Evolutionary conservation across 805 yeast species (phyloP), one percentile per base, ranked within the genome.

Genomic region (Candida rishiriensis): DNA sequence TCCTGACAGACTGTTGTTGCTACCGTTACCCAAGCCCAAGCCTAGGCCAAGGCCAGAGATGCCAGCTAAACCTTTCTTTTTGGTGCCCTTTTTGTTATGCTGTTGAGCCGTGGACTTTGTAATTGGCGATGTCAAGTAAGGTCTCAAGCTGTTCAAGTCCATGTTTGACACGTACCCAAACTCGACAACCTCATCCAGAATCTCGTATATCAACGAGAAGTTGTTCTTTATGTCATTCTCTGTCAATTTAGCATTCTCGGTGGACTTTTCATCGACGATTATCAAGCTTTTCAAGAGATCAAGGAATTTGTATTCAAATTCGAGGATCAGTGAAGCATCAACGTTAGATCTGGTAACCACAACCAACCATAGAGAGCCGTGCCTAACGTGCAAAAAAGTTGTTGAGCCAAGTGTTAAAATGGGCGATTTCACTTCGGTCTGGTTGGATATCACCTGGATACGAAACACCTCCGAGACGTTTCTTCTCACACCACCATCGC

Each of bases 321-420:
- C 97, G 58, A 89, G 78, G 1, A 90, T 77, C 3, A 80, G 63
- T 1, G 89, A 78, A 30, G 90, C 89, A 60, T 91, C 97, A 32
- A 83, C 87, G 59, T 91, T 93, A 36, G 88, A 83, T 49, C 97
- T 75, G 1, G 95, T 79, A n/a, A 90, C 89, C 0, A 90, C 95
- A 10, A 90, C 95, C 9, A 88, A 55, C 85, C 95, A 93, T 13
- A 91, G 54, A 40, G 73, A 69, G 12, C 72, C 72, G 28, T 75
- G 70, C 51, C 78, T 78, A 39, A 87, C 81, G 57, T 88, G 90
- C 42, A 88, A 73, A 59, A 91, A 93, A 0, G 96, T 84, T 0
- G 98, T 93, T 0, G 96, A 87, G 1, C 98, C 98, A 36, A 93
- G 66, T 0, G 98, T 93, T 36, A 91, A 67, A 1, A 85, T 73